Evolutionary conservation across 176 grass and related monocot genomes (phyloP), one percentile per base, ranked within the genome.

Genomic region (Zoysia japonica): DNA sequence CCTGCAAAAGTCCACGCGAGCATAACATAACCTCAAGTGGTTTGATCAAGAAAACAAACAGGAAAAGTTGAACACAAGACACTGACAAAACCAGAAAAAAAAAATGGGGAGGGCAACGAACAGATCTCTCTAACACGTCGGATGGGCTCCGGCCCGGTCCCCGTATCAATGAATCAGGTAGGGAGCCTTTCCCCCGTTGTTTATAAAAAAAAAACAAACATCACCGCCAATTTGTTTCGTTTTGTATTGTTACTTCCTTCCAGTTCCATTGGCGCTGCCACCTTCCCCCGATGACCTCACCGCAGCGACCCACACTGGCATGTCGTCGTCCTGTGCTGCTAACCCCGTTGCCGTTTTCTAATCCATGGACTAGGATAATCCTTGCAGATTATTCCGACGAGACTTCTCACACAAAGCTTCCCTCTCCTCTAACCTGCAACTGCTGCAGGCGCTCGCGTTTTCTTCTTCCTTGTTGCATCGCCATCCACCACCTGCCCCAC

Each of bases 331-430:
- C 35, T 37, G 36, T 7, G 16, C 11, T 38, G 65, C 82, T 84
- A 80, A 86, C 70, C 76, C 84, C 35, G n/a, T 7, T 41, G 54
- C 54, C 16, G 54, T 71, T 61, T 44, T 53, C 48, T 19, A 76
- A 41, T 68, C 35, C 55, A 47, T 57, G 63, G 14, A 2, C 45
- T 20, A 41, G n/a, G 47, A 39, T 65, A 65, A 62, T 48, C 50
- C 1, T 50, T 39, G 67, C 57, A 14, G 56, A 72, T 85, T 67
- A 82, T 35, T 47, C 47, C 10, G 11, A 51, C 1, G 11, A 37
- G 47, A 11, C 83, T 67, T 55, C 72, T 84, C 83, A 82, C 74
- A 47, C 78, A 80, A 78, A 28, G 28, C 28, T 28, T 28, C 28
- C 28, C 28, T 28, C 28, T 28, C 28, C 28, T 28, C 28, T 28